Conservation (phyloP, 148 eudicot genomes). For the Diospyros kaki region DNA sequence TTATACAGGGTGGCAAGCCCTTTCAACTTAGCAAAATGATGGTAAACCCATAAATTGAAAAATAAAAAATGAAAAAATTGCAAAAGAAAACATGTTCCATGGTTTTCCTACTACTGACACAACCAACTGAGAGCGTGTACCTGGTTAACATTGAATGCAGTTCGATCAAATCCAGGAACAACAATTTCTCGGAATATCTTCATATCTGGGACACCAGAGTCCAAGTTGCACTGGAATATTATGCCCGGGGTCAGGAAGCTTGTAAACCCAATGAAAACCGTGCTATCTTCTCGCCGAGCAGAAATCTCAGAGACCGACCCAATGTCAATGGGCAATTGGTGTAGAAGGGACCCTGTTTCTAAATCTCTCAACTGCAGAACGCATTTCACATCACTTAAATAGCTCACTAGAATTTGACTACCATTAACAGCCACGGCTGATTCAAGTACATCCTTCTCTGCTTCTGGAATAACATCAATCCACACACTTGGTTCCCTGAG, state of each 20-base stretch:
- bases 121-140: constrained; percentile 21
- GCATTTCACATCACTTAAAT: constrained; percentile 82
- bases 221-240: constrained; percentile 67
- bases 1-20: neutral
- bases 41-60: neutral
- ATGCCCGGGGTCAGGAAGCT: constrained; percentile 90
- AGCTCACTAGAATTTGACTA: constrained; percentile 66
- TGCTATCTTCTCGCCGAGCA: constrained; percentile 59
- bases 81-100: neutral
- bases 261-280: constrained; percentile 59
- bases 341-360: constrained; percentile 57
- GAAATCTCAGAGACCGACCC: constrained; percentile 75
- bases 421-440: constrained; percentile 69
- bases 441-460: constrained; percentile 84
- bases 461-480: constrained; percentile 69
- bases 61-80: neutral
- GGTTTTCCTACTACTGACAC: neutral
- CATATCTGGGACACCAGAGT: constrained; percentile 48
- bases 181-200: constrained; percentile 73
- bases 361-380: constrained; percentile 81
- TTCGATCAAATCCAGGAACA: constrained; percentile 82
- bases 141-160: constrained; percentile 73
- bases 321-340: constrained; percentile 78
- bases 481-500: constrained; percentile 63
- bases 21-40: neutral